Percentiles rank a stretch among this genome's conserved stretches.
These are phyloP conservation scores for Paxillus involutus DNA, from an alignment of 768 basidiomycete species.

Conservation along the genomic window DNA sequence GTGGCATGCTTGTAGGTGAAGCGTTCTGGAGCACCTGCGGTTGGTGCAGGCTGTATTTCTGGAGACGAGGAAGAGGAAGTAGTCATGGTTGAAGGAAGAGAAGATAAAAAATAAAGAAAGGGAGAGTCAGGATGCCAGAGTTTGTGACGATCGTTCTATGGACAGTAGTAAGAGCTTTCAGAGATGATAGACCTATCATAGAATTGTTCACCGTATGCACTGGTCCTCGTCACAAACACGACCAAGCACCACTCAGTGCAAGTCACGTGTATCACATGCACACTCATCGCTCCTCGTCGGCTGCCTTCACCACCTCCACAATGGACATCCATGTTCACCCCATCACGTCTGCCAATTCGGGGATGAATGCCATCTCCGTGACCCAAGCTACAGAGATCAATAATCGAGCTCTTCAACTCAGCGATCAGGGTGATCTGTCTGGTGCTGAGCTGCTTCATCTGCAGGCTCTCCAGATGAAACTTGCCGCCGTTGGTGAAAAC, in stretches of 20 bases:
- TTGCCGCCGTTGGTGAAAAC: slow-evolving; percentile 22
- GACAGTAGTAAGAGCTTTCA: slow-evolving; percentile 23
- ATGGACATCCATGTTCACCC: neutral
- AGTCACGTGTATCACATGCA: slow-evolving; percentile 5
- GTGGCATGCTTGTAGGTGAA: slow-evolving; percentile 69
- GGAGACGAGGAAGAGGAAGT: slow-evolving; percentile 80
- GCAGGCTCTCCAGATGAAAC: slow-evolving; percentile 31
- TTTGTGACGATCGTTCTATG: slow-evolving; percentile 33
- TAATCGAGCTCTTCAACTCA: slow-evolving; percentile 19
- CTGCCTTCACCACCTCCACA: neutral
- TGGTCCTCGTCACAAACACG: slow-evolving; percentile 15
- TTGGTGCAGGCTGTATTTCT: slow-evolving; percentile 57
- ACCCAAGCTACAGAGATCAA: slow-evolving; percentile 17
- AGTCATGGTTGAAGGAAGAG: slow-evolving; percentile 48
- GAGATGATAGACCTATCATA: slow-evolving; percentile 26
- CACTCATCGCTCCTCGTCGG: no score
- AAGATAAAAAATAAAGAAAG: slow-evolving; percentile 32
- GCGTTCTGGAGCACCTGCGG: slow-evolving; percentile 37
- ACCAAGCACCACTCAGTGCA: slow-evolving; percentile 23
- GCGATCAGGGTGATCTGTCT: slow-evolving; percentile 16
- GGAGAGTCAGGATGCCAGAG: slow-evolving; percentile 16
- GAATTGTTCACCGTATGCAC: slow-evolving; percentile 21
- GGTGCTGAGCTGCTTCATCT: no score
- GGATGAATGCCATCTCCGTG: neutral
- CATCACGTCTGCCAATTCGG: neutral